Conservation (phyloP, 1,284 basidiomycete genomes). For the Trametes polyzona region DNA sequence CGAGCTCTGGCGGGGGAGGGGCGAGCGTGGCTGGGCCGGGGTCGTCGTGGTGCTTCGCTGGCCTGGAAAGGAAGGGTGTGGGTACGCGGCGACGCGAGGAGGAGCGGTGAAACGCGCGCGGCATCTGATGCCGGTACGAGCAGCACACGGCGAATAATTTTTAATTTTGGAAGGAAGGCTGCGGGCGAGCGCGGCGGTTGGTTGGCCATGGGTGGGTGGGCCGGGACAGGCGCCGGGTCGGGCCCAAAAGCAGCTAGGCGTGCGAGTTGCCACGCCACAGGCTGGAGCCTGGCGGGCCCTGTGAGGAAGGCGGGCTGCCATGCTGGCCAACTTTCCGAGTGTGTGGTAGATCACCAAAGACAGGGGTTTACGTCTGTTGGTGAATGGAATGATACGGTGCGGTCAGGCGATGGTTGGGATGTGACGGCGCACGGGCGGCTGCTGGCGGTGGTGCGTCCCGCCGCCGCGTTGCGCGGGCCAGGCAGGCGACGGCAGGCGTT, state of each 20-base stretch:
- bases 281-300: slow-evolving; percentile 7
- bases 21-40: slow-evolving; percentile 15
- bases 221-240: slow-evolving; percentile 8
- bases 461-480: background rate
- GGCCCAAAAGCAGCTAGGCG: slow-evolving; percentile 13
- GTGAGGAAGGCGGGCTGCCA: slow-evolving; percentile 1
- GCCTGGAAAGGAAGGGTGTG: slow-evolving; percentile 18
- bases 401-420: slow-evolving; percentile 11
- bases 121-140: slow-evolving; percentile 27
- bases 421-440: background rate
- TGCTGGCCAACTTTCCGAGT: slow-evolving; percentile 23
- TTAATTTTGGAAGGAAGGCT: slow-evolving; percentile 19
- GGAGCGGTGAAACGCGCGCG: slow-evolving; percentile 24
- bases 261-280: slow-evolving; percentile 18
- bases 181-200: slow-evolving; percentile 6
- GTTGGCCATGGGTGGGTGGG: background rate
- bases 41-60: slow-evolving; percentile 7
- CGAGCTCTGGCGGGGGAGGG: slow-evolving; percentile 10
- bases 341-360: slow-evolving; percentile 23
- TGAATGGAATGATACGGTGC: slow-evolving; percentile 21
- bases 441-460: too few relatives aligned
- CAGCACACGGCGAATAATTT: slow-evolving; percentile 20
- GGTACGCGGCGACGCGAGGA: slow-evolving; percentile 18
- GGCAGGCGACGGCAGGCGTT: background rate
- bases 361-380: slow-evolving; percentile 24